Evolutionary conservation across 1,284 basidiomycete species (phyloP).

Genomic region (Moniliella sp.): DNA sequence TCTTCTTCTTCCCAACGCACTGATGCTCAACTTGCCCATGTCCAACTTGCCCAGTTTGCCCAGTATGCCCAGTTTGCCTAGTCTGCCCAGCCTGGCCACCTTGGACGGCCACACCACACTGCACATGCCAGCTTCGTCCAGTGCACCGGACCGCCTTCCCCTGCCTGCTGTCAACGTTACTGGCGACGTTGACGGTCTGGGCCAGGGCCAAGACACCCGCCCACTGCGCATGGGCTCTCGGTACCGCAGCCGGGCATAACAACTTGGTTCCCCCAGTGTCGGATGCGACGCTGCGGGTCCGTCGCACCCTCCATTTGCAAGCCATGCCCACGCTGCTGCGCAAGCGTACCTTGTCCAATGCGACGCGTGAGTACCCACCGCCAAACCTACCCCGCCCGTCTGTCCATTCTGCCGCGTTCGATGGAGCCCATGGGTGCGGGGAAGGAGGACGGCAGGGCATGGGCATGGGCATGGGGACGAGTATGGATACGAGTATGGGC

Average conservation of each 20-base stretch:
- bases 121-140: background rate
- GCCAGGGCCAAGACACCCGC: background rate
- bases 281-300: background rate
- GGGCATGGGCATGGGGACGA: no score
- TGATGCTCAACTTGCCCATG: background rate
- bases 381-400: no score
- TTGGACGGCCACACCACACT: background rate
- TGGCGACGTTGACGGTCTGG: background rate
- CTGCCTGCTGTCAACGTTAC: background rate
- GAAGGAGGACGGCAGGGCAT: no score
- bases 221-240: background rate
- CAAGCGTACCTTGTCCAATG: slow-evolving; percentile 18
- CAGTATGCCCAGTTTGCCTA: background rate
- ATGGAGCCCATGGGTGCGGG: no score
- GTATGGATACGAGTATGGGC: no score
- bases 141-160: background rate
- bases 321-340: slow-evolving; percentile 13
- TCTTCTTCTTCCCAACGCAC: background rate
- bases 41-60: background rate
- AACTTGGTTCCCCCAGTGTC: no score
- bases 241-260: no score
- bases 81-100: background rate
- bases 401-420: no score
- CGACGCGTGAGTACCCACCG: no score
- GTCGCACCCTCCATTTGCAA: slow-evolving; percentile 5